Base-by-base conservation (phyloP, 345 rosid genomes). In the Citrus hindsii region DNA sequence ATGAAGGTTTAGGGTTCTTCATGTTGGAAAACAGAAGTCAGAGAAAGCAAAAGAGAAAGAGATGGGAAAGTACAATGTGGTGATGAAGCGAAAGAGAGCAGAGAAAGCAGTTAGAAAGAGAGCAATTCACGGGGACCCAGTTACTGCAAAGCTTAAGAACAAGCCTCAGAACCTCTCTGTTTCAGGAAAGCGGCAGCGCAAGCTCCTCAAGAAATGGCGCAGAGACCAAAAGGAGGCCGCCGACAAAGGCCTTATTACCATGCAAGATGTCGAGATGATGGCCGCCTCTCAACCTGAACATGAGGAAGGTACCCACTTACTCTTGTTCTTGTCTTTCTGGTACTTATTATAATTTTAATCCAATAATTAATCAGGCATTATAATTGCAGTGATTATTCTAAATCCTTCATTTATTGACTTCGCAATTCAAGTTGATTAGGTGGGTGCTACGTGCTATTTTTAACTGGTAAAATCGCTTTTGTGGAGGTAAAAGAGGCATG, bases 51-150 rank as follows among this genome's bases (percentile, higher is more conserved):
- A 37, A 5, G 56, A 32, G 51, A 61, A n/a, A 78, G 66, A 81
- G 75, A 94, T 95, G 98, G 98, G 97, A 33, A 92, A 95, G 56
- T 95, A 87, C 89, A 95, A 93, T 80, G 97, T 82, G 60, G 89
- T 92, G 79, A 91, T 84, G 88, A 93, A 90, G 89, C 73, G 53
- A 83, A 95, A 86, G 85, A 89, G 94, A 84, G 97, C 87, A 28
- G 81, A 76, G 18, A 86, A 84, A 77, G 88, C 90, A 7, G 78
- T 82, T 46, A 86, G 84, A 74, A 95, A 89, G 81, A 87, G 98
- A 81, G 84, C 84, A 1, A 71, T 77, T 19, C 93, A 87, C 55
- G 98, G 98, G 3, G 94, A 95, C 73, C 92, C 95, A 18, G 24
- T 72, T 19, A 89, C 91, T 16, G 82, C 81, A 53, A 93, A 90